These are phyloP conservation scores for Ganoderma boninense DNA, from an alignment of 1,284 basidiomycete genomes.

Conservation along the genomic window DNA sequence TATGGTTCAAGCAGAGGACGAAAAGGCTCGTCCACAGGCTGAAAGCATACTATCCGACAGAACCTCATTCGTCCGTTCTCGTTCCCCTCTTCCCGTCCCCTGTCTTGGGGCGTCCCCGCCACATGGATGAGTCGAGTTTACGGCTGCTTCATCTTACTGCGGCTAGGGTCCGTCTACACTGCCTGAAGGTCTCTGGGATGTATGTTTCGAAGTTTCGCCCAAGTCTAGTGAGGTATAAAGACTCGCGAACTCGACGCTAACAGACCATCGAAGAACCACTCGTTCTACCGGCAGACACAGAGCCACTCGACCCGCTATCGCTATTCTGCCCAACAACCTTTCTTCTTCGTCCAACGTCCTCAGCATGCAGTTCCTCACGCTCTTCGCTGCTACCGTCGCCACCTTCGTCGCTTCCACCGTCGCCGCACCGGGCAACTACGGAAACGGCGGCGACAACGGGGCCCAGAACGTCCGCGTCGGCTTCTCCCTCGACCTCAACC, in stretches of 20 bases:
- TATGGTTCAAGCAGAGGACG: neutral
- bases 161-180: neutral
- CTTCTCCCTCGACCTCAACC: constrained; percentile 1
- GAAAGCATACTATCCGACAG: neutral
- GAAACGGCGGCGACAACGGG: neutral
- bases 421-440: neutral
- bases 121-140: neutral
- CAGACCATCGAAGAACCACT: neutral
- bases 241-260: neutral
- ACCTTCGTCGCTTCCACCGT: neutral
- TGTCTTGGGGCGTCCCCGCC: neutral
- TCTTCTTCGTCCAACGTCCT: neutral
- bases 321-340: neutral
- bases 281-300: neutral
- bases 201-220: neutral
- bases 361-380: constrained; percentile 3
- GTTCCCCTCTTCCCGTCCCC: neutral
- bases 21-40: neutral
- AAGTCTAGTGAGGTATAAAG: constrained; percentile 1
- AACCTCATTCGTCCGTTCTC: neutral
- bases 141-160: neutral
- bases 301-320: neutral
- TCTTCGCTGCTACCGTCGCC: neutral
- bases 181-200: neutral
- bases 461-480: constrained; percentile 4